Base-by-base conservation (phyloP, 2,329 filamentous ascomycete species). In the Sclerotinia subarctica region DNA sequence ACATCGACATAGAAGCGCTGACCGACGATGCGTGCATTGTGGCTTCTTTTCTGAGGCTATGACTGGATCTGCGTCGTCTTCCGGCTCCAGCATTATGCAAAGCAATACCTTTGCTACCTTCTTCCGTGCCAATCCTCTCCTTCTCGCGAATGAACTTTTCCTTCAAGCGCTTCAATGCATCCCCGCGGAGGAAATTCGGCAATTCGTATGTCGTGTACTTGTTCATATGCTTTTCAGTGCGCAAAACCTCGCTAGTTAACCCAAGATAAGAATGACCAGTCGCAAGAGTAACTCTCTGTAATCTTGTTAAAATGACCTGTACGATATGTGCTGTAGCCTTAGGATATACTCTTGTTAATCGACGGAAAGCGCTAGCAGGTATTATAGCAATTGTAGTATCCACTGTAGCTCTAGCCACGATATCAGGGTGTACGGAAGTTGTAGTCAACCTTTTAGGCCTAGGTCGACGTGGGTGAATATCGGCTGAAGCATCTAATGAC, bases 351-450 rank as follows among this genome's bases (percentile, higher is more conserved):
- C 92, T 88, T 63, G 96, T 99, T 64, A 99, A 82, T 11, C 96
- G 89, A 65, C 93, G 88, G 75, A 99, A 99, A 4, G 95, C 96
- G 77, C 93, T 97, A 0, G 95, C 95, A 1, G 96, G 96, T 68
- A 99, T 99, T 71, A 99, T 96, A 7, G 95, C 95, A 79, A 99
- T 97, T 0, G 96, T 99, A 0, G 95, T 99, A 77, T 99, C 96
- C 32, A 96, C 91, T 21, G 93, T 96, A 7, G 95, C 95, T 72
- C 95, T 87, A n/a, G 94, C 95, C 72, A 99, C 93, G 70, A 99
- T 95, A 76, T 99, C 95, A 15, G 95, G 95, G 79, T 99, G 95
- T 0, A 92, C 93, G 19, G 95, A 98, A 72, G 89, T 90, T 15
- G 87, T 86, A 44, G 81, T 79, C 21, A 76, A 76, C 67, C 83